These are phyloP conservation scores for Quercus alba DNA, from an alignment of 306 rosid genomes.

Conservation along the genomic window DNA sequence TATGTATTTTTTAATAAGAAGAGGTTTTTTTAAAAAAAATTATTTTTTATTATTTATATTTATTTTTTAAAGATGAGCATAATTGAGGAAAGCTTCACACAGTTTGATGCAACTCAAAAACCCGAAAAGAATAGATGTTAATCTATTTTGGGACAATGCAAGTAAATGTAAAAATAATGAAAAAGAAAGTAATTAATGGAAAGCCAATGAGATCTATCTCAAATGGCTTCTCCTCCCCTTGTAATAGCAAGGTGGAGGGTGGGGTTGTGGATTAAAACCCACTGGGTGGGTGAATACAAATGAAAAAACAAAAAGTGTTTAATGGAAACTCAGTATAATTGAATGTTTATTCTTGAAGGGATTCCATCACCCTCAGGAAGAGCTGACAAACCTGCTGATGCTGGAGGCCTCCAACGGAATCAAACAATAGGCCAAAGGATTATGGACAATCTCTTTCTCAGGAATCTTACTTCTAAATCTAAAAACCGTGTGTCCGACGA, in stretches of 20 bases:
- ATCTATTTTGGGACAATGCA: too few relatives aligned
- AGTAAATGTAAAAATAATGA: too few relatives aligned
- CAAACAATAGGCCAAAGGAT: conserved; percentile 96
- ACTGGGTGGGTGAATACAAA: not conserved
- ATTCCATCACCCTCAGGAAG: conserved; percentile 81
- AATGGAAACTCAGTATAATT: conserved; percentile 2
- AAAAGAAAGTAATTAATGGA: too few relatives aligned
- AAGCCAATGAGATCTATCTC: too few relatives aligned
- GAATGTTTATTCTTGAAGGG: conserved; percentile 49
- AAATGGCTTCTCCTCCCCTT: too few relatives aligned
- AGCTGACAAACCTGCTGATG: conserved; percentile 54
- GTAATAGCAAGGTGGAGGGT: conserved; percentile 12
- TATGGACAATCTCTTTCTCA: conserved; percentile 86
- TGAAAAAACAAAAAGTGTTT: not conserved
- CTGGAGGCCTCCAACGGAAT: conserved; percentile 63
- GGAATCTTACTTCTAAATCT: conserved; percentile 84
- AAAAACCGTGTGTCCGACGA: conserved; percentile 56
- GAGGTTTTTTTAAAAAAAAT: too few relatives aligned
- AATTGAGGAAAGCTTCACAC: too few relatives aligned
- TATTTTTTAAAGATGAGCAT: too few relatives aligned
- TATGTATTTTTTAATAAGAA: too few relatives aligned
- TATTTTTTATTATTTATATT: too few relatives aligned
- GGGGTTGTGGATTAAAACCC: not conserved
- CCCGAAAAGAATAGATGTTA: too few relatives aligned
- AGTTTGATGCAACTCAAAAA: too few relatives aligned